These are phyloP conservation scores for Musa beccarii DNA, from an alignment of 176 grass and related monocot species.

Conservation along the genomic window DNA sequence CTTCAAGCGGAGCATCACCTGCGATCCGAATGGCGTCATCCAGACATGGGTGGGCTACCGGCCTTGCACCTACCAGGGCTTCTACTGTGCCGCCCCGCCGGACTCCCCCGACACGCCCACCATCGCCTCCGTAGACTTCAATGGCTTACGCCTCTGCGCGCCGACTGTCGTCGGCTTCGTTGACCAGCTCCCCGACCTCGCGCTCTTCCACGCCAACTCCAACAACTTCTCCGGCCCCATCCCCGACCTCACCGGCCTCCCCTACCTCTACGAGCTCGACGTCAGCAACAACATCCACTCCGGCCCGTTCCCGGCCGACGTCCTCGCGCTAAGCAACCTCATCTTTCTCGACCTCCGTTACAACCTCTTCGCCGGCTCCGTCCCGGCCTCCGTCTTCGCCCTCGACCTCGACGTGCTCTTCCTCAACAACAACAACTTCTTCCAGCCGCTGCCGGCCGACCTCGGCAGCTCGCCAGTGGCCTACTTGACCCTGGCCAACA, in stretches of 20 bases:
- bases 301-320: background rate
- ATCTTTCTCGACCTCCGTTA: slow-evolving; percentile 6
- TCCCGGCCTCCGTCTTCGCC: background rate
- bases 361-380: slow-evolving; percentile 8
- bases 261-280: slow-evolving; percentile 10
- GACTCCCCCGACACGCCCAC: slow-evolving; percentile 5
- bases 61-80: slow-evolving; percentile 2
- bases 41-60: background rate
- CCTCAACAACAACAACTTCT: slow-evolving; percentile 13
- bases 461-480: background rate
- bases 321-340: slow-evolving; percentile 4
- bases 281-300: slow-evolving; percentile 7
- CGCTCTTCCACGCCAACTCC: slow-evolving; percentile 10
- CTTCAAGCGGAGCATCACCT: slow-evolving; percentile 1
- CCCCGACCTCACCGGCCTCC: slow-evolving; percentile 8
- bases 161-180: slow-evolving; percentile 1
- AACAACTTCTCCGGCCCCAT: slow-evolving; percentile 13
- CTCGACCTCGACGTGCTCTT: slow-evolving; percentile 16
- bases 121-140: slow-evolving; percentile 17
- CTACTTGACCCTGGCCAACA: slow-evolving; percentile 7
- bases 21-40: background rate
- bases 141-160: background rate
- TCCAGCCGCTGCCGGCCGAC: background rate
- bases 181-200: slow-evolving; percentile 9
- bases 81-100: slow-evolving; percentile 3